Base-by-base conservation (phyloP, 1,139 yeast species). In the Kodamaea alishanica region DNA sequence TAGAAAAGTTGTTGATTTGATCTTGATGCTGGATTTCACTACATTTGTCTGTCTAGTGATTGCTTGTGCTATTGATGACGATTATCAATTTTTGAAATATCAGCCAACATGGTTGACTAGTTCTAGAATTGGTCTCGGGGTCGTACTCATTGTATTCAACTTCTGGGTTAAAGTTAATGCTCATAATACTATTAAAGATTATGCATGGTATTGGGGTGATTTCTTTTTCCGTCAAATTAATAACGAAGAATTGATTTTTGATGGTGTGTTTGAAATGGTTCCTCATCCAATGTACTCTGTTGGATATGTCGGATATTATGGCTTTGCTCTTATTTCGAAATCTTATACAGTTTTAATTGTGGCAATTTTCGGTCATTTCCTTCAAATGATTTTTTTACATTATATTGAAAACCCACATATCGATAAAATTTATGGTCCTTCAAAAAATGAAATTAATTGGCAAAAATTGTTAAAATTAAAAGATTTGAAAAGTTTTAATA, bases 191-290 rank as follows among this genome's bases (percentile, higher is more conserved):
- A 90, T 87, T 41, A 86, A 87, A 57, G 96, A 87, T 60, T 88
- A 81, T 56, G 96, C 96, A 8, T 87, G 96, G 96, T 87, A 87
- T 61, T 87, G 96, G 96, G 96, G 96, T 26, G 96, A 87, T 60
- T 87, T 87, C 65, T 87, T 87, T 71, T 85, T 84, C 63, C 73
- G 90, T 45, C 84, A 86, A 56, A 87, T 79, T 50, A 75, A 73
- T 51, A 80, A 86, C 50, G 79, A 82, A 54, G 84, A 84, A 46
- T 73, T 87, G 54, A 84, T 87, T 26, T 87, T 87, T 62, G 95
- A 88, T 58, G 96, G 96, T 33, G 95, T 87, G 8, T 87, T 86
- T 59, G 95, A 87, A 61, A 77, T 87, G 76, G 88, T 92, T 9
- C 96, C 96, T 30, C 96, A 87, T 58, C 96, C 96, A 40, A 87